Conservation (phyloP, 441 rosid genomes). For the Adansonia gregorii region DNA sequence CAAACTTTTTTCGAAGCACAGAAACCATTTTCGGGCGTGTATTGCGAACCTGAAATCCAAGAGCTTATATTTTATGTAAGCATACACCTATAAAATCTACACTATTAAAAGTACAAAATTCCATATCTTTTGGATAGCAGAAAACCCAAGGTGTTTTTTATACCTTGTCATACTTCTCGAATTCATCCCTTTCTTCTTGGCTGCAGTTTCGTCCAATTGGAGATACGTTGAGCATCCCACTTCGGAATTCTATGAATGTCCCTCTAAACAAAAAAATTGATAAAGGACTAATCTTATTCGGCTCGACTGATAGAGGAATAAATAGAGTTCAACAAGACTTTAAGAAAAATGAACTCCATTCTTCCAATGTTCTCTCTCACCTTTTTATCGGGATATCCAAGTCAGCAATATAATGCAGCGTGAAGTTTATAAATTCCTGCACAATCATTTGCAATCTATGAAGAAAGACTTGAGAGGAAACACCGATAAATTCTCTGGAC, state of each 20-base stretch:
- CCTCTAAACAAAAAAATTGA: slow-evolving; percentile 59
- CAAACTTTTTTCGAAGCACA: slow-evolving; percentile 78
- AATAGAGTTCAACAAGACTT: slow-evolving; percentile 19
- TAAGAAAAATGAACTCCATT: slow-evolving; percentile 22
- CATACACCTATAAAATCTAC: slow-evolving; percentile 22
- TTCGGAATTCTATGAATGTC: slow-evolving; percentile 94
- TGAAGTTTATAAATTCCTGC: slow-evolving; percentile 88
- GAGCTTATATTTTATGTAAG: slow-evolving; percentile 21
- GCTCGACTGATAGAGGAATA: slow-evolving; percentile 21
- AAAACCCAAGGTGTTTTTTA: slow-evolving; percentile 24
- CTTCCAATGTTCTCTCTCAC: slow-evolving; percentile 41
- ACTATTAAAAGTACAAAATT: slow-evolving; percentile 16
- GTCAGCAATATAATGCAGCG: slow-evolving; percentile 91
- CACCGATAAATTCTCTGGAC: background rate
- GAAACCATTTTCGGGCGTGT: slow-evolving; percentile 83
- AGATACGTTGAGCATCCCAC: slow-evolving; percentile 96
- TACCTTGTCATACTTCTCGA: slow-evolving; percentile 93
- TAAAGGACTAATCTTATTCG: slow-evolving; percentile 26
- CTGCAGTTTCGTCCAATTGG: slow-evolving; percentile 99
- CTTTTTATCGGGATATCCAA: slow-evolving; percentile 99
- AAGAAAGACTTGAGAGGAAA: slow-evolving; percentile 21
- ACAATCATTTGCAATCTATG: slow-evolving; percentile 33
- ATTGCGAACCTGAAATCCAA: slow-evolving; percentile 68
- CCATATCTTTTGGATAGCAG: slow-evolving; percentile 2
- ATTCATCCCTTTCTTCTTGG: slow-evolving; percentile 98